These are phyloP conservation scores for Fusarium goolgardi DNA, from an alignment of 2,329 filamentous ascomycete species.

Conservation along the genomic window DNA sequence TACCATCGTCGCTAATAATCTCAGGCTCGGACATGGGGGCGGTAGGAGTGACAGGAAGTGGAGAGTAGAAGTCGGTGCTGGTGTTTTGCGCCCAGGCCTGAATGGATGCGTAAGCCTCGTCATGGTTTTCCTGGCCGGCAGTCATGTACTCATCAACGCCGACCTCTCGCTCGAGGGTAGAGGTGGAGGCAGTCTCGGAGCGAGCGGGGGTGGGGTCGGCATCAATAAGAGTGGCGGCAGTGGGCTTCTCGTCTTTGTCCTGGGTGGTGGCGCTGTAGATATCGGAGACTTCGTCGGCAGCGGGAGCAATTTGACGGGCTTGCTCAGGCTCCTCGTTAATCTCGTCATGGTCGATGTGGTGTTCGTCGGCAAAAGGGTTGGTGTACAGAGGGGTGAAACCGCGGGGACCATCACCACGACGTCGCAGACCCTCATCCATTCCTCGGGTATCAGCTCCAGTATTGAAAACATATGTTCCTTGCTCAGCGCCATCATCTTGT, in stretches of 20 bases:
- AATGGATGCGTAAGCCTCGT: constrained; percentile 68
- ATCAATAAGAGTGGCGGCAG: constrained; percentile 50
- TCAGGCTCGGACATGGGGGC: constrained; percentile 64
- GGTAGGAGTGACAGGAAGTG: constrained; percentile 64
- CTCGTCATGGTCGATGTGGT: constrained; percentile 64
- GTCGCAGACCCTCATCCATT: constrained; percentile 60
- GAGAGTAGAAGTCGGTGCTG: constrained; percentile 68
- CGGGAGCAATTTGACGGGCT: constrained; percentile 56
- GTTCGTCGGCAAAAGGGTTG: constrained; percentile 70
- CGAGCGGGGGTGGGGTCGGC: constrained; percentile 41
- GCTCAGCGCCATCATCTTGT: constrained; percentile 62
- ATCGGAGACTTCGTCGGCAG: constrained; percentile 63
- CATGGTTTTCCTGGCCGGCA: constrained; percentile 59
- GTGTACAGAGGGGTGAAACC: constrained; percentile 62
- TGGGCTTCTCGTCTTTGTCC: constrained; percentile 42
- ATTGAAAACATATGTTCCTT: constrained; percentile 68
- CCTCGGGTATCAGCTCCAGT: constrained; percentile 61
- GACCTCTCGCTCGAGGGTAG: constrained; percentile 53
- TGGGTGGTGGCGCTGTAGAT: constrained; percentile 69
- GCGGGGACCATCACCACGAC: constrained; percentile 59
- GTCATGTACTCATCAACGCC: constrained; percentile 64
- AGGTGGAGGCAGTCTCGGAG: constrained; percentile 41
- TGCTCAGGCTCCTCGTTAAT: constrained; percentile 54
- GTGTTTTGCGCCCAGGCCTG: constrained; percentile 72
- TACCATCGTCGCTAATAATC: constrained; percentile 61